These are phyloP conservation scores for Candida qinlingensis DNA, from an alignment of 805 yeast species.

Conservation along the genomic window DNA sequence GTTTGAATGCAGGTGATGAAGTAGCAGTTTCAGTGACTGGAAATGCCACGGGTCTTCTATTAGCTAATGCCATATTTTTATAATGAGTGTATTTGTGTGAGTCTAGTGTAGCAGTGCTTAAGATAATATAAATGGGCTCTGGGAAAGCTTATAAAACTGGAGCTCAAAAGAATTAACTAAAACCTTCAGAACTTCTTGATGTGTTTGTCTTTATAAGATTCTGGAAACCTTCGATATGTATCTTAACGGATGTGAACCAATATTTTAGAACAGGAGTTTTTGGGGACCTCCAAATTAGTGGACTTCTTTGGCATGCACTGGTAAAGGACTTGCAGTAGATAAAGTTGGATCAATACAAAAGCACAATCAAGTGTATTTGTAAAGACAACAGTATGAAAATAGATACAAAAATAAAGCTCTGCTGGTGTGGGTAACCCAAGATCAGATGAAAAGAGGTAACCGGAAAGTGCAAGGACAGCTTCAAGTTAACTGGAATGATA, in stretches of 20 bases:
- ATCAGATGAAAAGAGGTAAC: not conserved
- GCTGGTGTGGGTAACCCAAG: not conserved
- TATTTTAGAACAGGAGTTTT: slow-evolving; percentile 1
- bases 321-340: not conserved
- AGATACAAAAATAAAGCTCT: not conserved
- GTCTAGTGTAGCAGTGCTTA: not conserved
- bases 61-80: slow-evolving; percentile 55
- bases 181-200: slow-evolving; percentile 17
- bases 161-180: slow-evolving; percentile 23
- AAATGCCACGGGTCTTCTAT: slow-evolving; percentile 57
- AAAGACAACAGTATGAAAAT: not conserved
- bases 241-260: not conserved
- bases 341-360: not conserved
- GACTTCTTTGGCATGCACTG: slow-evolving; percentile 4
- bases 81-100: not conserved
- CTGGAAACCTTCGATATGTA: not conserved
- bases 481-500: not conserved
- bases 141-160: not conserved
- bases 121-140: not conserved
- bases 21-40: slow-evolving; percentile 32
- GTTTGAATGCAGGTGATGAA: slow-evolving; percentile 25
- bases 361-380: not conserved
- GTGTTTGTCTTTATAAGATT: not conserved
- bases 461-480: not conserved
- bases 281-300: slow-evolving; percentile 1